Percentiles rank a stretch among this genome's conserved stretches.
Evolutionary conservation across 768 basidiomycete genomes (phyloP).

Genomic region (Leccinum broughii): DNA sequence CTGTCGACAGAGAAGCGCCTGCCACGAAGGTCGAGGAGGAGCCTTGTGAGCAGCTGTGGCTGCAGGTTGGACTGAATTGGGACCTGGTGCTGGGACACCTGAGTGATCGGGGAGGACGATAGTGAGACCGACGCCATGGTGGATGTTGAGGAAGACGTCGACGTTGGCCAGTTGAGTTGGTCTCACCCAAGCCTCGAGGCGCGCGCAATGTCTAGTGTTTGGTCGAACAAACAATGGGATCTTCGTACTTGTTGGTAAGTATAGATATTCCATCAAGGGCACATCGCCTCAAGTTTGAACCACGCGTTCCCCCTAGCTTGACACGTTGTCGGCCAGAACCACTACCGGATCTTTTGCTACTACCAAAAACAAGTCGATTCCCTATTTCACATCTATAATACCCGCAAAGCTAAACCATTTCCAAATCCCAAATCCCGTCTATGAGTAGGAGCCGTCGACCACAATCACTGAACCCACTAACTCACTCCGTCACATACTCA

Average conservation of each 20-base stretch:
- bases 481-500: constrained; percentile 25
- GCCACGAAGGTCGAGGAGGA: constrained; percentile 91
- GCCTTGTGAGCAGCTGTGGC: constrained; percentile 83
- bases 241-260: background rate
- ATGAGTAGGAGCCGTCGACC: constrained; percentile 19
- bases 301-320: constrained; percentile 7
- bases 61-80: constrained; percentile 72
- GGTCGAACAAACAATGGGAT: constrained; percentile 29
- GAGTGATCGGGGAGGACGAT: constrained; percentile 52
- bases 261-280: constrained; percentile 10
- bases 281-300: constrained; percentile 21
- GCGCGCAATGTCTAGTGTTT: constrained; percentile 28
- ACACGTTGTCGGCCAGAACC: constrained; percentile 21
- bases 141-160: constrained; percentile 17
- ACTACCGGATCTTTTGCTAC: background rate
- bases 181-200: constrained; percentile 32
- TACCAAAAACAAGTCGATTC: constrained; percentile 2
- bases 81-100: constrained; percentile 51
- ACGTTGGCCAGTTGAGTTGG: constrained; percentile 14
- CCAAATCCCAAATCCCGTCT: constrained; percentile 15
- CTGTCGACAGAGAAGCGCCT: constrained; percentile 91
- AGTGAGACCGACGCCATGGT: constrained; percentile 40
- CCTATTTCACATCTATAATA: constrained; percentile 23
- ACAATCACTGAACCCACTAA: constrained; percentile 9
- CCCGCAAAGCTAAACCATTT: constrained; percentile 7